Conservation (phyloP, 305 asterid genomes). For the Solanum hybrid region DNA sequence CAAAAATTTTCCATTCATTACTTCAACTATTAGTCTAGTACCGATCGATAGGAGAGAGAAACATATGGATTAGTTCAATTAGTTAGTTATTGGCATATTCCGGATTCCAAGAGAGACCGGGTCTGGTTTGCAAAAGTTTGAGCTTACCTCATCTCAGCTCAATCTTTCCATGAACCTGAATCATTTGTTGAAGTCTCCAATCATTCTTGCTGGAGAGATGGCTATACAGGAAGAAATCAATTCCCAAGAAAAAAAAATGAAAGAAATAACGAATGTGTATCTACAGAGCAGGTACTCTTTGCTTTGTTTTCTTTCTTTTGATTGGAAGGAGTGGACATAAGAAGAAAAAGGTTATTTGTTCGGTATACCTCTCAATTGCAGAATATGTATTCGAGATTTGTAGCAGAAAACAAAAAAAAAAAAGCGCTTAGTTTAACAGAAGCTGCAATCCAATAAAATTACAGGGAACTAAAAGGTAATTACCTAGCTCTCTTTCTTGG, state of each 20-base stretch:
- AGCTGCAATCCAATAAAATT: background rate
- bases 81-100: background rate
- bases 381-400: background rate
- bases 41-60: background rate
- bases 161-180: background rate
- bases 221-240: background rate
- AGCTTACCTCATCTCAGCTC: background rate
- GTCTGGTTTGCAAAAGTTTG: background rate
- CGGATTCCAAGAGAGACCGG: background rate
- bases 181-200: background rate
- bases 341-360: background rate
- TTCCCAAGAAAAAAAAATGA: background rate
- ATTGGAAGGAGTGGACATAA: background rate
- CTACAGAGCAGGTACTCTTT: background rate
- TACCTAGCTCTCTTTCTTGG: background rate
- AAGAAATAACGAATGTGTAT: background rate
- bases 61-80: background rate
- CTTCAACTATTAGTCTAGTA: background rate
- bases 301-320: background rate
- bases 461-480: background rate
- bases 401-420: background rate
- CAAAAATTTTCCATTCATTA: background rate
- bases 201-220: background rate
- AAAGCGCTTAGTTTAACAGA: background rate
- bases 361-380: background rate